Evolutionary conservation across 148 eudicot genomes (phyloP).

Genomic region (Chenopodium formosanum): DNA sequence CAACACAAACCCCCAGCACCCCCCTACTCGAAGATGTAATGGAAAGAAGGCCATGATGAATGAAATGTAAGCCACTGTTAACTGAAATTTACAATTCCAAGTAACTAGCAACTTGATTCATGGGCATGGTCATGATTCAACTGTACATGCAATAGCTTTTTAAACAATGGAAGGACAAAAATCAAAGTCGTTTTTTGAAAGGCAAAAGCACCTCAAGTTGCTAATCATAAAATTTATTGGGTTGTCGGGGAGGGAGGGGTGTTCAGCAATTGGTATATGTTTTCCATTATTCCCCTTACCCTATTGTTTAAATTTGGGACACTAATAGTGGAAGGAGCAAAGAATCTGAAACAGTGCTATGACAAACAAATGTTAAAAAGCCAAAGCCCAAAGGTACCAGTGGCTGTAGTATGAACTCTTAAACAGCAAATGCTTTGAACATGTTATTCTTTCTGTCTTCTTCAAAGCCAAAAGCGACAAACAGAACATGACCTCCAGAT

Average conservation of each 20-base stretch:
- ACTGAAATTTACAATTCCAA: not conserved
- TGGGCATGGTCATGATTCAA: not conserved
- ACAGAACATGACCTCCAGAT: not conserved
- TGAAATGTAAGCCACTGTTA: not conserved
- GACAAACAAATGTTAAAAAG: not conserved
- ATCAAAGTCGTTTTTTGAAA: not conserved
- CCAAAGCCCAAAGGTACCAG: not conserved
- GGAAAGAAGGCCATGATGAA: not conserved
- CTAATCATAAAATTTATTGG: not conserved
- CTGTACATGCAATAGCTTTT: not conserved
- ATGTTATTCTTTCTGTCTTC: conserved; percentile 1
- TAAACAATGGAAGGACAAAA: not conserved
- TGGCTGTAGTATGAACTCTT: not conserved
- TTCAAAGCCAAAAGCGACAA: conserved; percentile 6
- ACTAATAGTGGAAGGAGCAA: not conserved
- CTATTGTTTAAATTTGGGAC: not conserved
- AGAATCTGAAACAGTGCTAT: not conserved
- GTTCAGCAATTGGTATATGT: too few relatives aligned
- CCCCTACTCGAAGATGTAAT: not conserved
- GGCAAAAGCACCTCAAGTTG: not conserved
- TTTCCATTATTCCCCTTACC: not conserved
- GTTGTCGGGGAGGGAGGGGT: too few relatives aligned
- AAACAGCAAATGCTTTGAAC: not conserved
- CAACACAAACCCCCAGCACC: not conserved
- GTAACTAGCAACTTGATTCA: not conserved